Evolutionary conservation across 2,329 filamentous ascomycete genomes (phyloP).

Genomic region (Monosporascus sp.): DNA sequence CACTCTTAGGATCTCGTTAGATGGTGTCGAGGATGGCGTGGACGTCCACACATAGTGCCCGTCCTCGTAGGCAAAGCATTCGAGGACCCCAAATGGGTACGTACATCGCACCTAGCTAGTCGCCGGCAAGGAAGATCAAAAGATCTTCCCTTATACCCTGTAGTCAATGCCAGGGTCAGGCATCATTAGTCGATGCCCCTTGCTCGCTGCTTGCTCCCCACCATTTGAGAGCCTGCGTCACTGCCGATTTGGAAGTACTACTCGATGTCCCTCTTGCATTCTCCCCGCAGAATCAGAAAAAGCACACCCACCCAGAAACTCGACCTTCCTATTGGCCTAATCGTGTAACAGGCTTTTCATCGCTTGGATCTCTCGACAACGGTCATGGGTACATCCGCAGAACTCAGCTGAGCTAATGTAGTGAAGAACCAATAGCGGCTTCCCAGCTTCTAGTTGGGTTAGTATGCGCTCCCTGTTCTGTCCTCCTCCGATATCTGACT

Average conservation of each 20-base stretch:
- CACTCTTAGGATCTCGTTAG: neutral
- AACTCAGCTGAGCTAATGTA: conserved; percentile 39
- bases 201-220: conserved; percentile 22
- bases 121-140: conserved; percentile 24
- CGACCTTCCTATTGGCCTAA: conserved; percentile 34
- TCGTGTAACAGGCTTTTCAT: conserved; percentile 18
- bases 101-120: conserved; percentile 13
- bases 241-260: conserved; percentile 28
- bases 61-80: neutral
- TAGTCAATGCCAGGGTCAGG: conserved; percentile 19
- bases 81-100: conserved; percentile 10
- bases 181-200: conserved; percentile 25
- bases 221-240: conserved; percentile 23
- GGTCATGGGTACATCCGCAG: conserved; percentile 47
- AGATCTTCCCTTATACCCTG: conserved; percentile 24
- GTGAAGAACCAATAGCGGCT: conserved; percentile 37
- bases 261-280: conserved; percentile 18
- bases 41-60: neutral
- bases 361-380: conserved; percentile 31
- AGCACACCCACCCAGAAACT: conserved; percentile 25
- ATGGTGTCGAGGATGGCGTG: no score
- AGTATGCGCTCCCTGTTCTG: conserved; percentile 28
- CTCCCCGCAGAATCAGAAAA: conserved; percentile 24
- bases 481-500: conserved; percentile 22
- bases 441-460: conserved; percentile 35